These are phyloP conservation scores for Euphorbia celastroides DNA, from an alignment of 441 rosid genomes.

Conservation along the genomic window DNA sequence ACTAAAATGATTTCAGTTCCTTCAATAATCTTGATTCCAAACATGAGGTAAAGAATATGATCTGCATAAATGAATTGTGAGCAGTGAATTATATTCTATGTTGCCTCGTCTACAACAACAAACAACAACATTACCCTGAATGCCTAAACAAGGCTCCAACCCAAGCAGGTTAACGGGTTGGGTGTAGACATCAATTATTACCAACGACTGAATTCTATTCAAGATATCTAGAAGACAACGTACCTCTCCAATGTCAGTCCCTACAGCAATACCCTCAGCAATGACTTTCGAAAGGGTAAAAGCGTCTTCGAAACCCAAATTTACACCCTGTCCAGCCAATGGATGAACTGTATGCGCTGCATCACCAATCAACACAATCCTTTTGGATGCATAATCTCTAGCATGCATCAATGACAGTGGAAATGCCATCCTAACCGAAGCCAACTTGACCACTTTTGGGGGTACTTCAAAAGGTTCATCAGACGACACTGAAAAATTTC, in stretches of 20 bases:
- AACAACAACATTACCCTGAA: no score
- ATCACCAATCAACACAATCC: constrained; percentile 78
- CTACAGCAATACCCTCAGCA: constrained; percentile 77
- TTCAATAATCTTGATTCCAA: no score
- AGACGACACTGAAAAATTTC: constrained; percentile 33
- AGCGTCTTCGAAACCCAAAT: constrained; percentile 91
- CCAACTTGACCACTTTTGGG: constrained; percentile 69
- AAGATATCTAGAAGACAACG: constrained; percentile 12
- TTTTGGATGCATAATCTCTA: constrained; percentile 56
- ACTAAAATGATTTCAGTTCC: no score
- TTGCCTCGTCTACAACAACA: not conserved
- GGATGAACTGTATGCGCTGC: constrained; percentile 97
- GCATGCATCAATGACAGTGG: constrained; percentile 85
- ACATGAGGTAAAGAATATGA: not conserved
- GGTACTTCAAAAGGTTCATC: constrained; percentile 71
- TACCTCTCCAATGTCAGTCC: constrained; percentile 88
- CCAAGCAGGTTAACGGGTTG: no score
- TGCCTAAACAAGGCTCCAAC: no score
- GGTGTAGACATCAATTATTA: not conserved
- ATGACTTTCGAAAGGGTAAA: constrained; percentile 65
- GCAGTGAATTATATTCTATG: not conserved
- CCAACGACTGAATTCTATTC: not conserved
- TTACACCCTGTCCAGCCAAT: constrained; percentile 96
- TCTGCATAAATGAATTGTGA: not conserved
- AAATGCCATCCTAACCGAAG: constrained; percentile 80